A percentile compares a stretch with the other conserved stretches of the same genome.
Evolutionary conservation across 768 basidiomycete species (phyloP).

Genomic region (Filobasidium floriforme): DNA sequence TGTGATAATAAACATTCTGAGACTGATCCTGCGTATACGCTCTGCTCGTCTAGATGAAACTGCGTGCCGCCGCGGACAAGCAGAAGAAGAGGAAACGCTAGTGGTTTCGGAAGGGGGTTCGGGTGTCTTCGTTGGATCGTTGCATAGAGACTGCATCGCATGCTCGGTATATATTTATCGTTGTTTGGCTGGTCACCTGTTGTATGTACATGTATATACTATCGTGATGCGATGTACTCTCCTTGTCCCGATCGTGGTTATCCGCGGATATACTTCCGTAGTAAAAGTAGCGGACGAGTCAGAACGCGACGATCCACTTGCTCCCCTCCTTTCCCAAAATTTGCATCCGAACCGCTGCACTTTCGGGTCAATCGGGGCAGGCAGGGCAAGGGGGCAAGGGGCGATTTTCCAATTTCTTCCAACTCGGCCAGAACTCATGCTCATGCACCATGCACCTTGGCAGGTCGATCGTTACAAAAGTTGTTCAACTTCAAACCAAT

Average conservation of each 20-base stretch:
- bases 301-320: no score
- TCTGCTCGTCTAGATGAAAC: conserved; percentile 27
- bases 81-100: conserved; percentile 38
- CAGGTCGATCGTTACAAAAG: no score
- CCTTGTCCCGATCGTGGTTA: no score
- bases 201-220: no score
- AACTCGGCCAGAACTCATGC: not conserved
- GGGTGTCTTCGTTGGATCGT: not conserved
- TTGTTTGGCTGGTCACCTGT: not conserved
- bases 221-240: no score
- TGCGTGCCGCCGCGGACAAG: conserved; percentile 41
- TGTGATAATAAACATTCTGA: not conserved
- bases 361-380: no score
- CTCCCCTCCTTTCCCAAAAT: no score
- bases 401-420: not conserved
- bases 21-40: not conserved
- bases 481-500: no score
- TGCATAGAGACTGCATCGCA: not conserved
- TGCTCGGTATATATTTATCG: not conserved
- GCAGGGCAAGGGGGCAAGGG: not conserved
- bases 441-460: no score
- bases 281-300: no score
- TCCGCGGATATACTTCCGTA: conserved; percentile 3
- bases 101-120: not conserved
- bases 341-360: no score